Conservation (phyloP, 495 filamentous ascomycete genomes). For the Melanomma pulvis-pyrius region DNA sequence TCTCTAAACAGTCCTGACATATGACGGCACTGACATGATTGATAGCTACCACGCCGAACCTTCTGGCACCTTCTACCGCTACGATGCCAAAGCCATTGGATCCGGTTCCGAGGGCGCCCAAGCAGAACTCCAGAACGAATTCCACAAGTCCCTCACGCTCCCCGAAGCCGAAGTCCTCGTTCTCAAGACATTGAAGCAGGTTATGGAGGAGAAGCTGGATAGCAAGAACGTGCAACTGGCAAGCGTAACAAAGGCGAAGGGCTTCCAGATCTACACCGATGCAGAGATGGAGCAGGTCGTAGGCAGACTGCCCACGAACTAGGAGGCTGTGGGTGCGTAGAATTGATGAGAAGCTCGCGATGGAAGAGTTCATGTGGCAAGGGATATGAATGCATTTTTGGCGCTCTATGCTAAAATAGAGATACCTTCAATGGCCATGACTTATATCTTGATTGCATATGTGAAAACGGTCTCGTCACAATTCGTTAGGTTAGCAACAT, state of each 20-base stretch:
- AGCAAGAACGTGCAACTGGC: slow-evolving; percentile 97
- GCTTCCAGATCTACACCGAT: slow-evolving; percentile 96
- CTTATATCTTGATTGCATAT: background rate
- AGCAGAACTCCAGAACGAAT: slow-evolving; percentile 97
- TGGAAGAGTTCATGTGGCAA: background rate
- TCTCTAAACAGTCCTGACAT: background rate
- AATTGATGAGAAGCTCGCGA: background rate
- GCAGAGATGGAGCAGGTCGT: slow-evolving; percentile 94
- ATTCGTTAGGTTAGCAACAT: too few species aligned
- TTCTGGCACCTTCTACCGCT: slow-evolving; percentile 96
- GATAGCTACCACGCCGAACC: slow-evolving; percentile 92
- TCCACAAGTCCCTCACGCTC: slow-evolving; percentile 95
- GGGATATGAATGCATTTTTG: slow-evolving; percentile 1
- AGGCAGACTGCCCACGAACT: slow-evolving; percentile 62
- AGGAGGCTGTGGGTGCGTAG: slow-evolving; percentile 10
- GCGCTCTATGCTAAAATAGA: background rate
- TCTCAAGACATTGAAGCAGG: slow-evolving; percentile 97
- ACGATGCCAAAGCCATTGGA: slow-evolving; percentile 98
- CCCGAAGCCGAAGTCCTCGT: slow-evolving; percentile 92
- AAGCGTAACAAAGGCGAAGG: slow-evolving; percentile 95
- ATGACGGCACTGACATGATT: background rate
- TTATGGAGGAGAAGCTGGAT: slow-evolving; percentile 99
- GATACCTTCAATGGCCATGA: background rate
- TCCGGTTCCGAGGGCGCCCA: slow-evolving; percentile 95
- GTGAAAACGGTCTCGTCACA: too few species aligned